phyloP scores from a whole-genome alignment of 2,329 filamentous ascomycete species.

The Aspergillus viridinutans region DNA sequence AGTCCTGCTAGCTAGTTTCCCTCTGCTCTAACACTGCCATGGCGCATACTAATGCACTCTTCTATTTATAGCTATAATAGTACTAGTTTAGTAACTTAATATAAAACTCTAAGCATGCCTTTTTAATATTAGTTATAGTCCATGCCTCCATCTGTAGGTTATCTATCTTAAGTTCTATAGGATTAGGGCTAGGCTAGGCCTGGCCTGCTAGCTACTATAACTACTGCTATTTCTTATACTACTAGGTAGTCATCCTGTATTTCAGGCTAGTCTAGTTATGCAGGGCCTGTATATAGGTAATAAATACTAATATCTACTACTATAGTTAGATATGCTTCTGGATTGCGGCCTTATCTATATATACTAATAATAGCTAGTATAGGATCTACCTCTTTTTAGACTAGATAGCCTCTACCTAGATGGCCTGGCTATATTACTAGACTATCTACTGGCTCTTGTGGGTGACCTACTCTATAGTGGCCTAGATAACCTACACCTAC shows the following conservation, averaged over 20 bases:
- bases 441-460: neutral
- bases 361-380: neutral
- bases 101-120: neutral
- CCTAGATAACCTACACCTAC: no score
- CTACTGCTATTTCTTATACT: neutral
- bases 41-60: neutral
- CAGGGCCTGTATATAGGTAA: neutral
- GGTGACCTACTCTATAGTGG: no score
- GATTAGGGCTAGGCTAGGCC: neutral
- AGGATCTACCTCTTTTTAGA: neutral
- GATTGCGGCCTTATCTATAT: neutral
- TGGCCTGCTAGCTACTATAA: no score
- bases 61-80: no score
- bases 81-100: no score
- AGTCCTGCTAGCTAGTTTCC: neutral
- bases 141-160: neutral
- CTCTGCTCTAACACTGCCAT: neutral
- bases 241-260: no score
- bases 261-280: no score
- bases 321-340: neutral
- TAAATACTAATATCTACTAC: neutral
- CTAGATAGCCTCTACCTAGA: no score
- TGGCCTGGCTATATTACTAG: neutral
- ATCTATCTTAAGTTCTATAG: neutral
- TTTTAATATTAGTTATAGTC: neutral